A percentile compares a stretch with the other conserved stretches of the same genome.
phyloP scores from a whole-genome alignment of 2,329 filamentous ascomycete species.

The Sporothrix luriei region DNA sequence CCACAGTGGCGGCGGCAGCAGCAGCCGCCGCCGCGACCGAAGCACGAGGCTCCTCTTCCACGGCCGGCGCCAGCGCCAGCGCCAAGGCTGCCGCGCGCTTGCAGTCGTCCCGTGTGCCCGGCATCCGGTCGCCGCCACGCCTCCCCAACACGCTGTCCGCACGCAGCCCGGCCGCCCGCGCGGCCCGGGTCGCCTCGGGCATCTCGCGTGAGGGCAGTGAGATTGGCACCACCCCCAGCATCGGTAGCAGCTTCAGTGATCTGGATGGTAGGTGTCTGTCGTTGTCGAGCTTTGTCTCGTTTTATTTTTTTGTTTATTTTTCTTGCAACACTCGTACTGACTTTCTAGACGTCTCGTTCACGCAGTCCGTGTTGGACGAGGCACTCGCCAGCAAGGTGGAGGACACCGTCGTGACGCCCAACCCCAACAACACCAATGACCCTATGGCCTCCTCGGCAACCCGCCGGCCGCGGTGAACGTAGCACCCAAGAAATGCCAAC shows the following conservation, averaged over 20 bases:
- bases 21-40: background rate
- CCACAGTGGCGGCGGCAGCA: background rate
- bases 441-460: slow-evolving; percentile 29
- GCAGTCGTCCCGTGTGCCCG: slow-evolving; percentile 36
- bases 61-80: slow-evolving; percentile 39
- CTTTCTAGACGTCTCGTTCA: slow-evolving; percentile 35
- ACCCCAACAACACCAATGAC: slow-evolving; percentile 24
- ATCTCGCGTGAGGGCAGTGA: slow-evolving; percentile 67
- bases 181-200: slow-evolving; percentile 54
- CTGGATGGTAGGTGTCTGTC: slow-evolving; percentile 64
- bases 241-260: slow-evolving; percentile 86
- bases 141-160: slow-evolving; percentile 55
- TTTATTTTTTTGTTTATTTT: background rate
- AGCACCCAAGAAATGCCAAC: too few species aligned
- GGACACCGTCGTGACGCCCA: slow-evolving; percentile 28
- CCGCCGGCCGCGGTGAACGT: background rate
- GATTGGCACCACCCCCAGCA: slow-evolving; percentile 65
- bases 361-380: slow-evolving; percentile 37
- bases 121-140: slow-evolving; percentile 53
- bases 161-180: slow-evolving; percentile 59
- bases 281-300: background rate
- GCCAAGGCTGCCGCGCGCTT: slow-evolving; percentile 31
- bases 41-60: slow-evolving; percentile 37
- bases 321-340: background rate
- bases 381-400: slow-evolving; percentile 36